Base-by-base conservation (phyloP, 805 yeast species). In the Candida coleopterorum region DNA sequence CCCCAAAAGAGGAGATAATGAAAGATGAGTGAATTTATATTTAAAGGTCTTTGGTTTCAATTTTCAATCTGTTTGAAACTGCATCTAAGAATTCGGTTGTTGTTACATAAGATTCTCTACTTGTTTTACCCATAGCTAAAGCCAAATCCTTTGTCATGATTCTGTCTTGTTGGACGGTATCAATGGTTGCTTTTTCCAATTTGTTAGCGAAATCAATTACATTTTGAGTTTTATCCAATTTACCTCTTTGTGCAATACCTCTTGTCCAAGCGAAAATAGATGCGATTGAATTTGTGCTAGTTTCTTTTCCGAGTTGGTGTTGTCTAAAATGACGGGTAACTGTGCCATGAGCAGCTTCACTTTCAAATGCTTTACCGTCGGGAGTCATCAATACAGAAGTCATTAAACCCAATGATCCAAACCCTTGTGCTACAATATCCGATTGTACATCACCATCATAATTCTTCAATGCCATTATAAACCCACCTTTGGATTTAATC, bases 311-410 rank as follows among this genome's bases (percentile, higher is more conserved):
- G 53, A 77, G 77, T 62, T 84, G 90, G 50, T 80, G 78, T 60
- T 77, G 84, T 74, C 90, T 80, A 66, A 68, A 84, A 56, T 84
- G 93, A 74, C 93, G 79, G 22, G 93, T 84, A 44, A 84, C 93
- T 12, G 93, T 84, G 50, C 93, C 93, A 53, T 84, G 93, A 23
- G 93, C 93, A 41, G 90, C 90, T 60, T 84, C 93, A 42, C 84
- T 72, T 66, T 84, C 93, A 49, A 80, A 84, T n/a, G 88, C 77
- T 57, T 81, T 81, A 28, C 93, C 93, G 62, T 84, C 90, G 35
- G 90, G 89, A 12, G 90, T 80, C 67, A 83, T 79, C 46, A 84
- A 72, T 27, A 79, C 85, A 9, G 93, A 84, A 8, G 93, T 83
- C 93, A 84, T 84, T 46, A 84, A 70, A 37, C 93, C 93, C 45